phyloP scores from a whole-genome alignment of 257 asterid species.

The Solanum sitiens region DNA sequence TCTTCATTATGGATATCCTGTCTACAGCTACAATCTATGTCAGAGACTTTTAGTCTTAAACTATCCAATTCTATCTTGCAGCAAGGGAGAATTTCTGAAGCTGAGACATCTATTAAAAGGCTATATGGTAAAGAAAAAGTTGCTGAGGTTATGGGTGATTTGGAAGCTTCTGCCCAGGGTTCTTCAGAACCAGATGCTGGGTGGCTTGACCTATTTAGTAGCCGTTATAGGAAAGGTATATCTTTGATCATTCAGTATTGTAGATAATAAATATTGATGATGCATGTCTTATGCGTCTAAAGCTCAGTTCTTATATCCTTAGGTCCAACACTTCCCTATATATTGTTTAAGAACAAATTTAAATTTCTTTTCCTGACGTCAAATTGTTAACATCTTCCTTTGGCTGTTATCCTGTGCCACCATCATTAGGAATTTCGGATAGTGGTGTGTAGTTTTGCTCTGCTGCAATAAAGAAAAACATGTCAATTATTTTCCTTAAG shows the following conservation, averaged over 20 bases:
- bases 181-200: conserved; percentile 83
- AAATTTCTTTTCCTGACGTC: not conserved
- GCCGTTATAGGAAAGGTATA: conserved; percentile 84
- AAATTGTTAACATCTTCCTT: not conserved
- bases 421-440: not conserved
- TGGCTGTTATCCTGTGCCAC: not conserved
- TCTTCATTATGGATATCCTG: not conserved
- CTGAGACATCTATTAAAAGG: conserved; percentile 59
- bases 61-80: conserved; percentile 16
- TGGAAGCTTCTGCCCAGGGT: conserved; percentile 61
- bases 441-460: not conserved
- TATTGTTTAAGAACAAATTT: not conserved
- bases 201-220: conserved; percentile 92
- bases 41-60: conserved; percentile 2
- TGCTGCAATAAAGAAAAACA: not conserved
- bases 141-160: conserved; percentile 72
- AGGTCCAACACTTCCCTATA: not conserved
- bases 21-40: not conserved
- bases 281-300: not conserved
- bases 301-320: not conserved
- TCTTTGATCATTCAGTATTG: not conserved
- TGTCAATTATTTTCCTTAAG: not conserved
- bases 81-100: conserved; percentile 73
- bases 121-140: conserved; percentile 89
- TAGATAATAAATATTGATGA: not conserved